Base-by-base conservation (phyloP, 148 eudicot species). In the Rhododendron williamsianum region DNA sequence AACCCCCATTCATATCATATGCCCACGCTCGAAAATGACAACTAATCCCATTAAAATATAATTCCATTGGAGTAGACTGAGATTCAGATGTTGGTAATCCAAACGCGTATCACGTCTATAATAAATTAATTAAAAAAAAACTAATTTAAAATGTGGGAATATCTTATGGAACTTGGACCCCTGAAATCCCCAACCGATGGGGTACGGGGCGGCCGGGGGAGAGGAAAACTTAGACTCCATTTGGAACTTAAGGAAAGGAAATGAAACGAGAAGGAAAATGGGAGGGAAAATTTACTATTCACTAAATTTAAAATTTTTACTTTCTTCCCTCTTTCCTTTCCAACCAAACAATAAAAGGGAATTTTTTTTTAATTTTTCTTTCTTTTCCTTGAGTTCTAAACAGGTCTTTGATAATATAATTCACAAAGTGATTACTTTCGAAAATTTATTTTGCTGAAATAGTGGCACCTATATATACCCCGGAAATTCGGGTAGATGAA, bases 31-130 rank as follows among this genome's bases (percentile, higher is more conserved):
- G 83, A 35, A 18, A 81, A 35, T 30, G 41, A 81, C 83, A 54
- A 7, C 35, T 15, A 43, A 36, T 18, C 1, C 8, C 11, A 41
- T 48, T 46, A 46, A 76, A 18, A 38, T 16, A 84, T 41, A 51
- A 74, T 84, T 52, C 33, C 3, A 80, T 33, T 76, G 33, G 52
- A 54, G 76, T 77, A 84, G 82, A 84, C 86, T 78, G 46, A 43
- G 76, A 60, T 84, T 58, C 82, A 18, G 58, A 30, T 84, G 72
- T 54, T 10, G 72, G 25, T 21, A 19, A 3, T 83, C 30, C 52
- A 52, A 73, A 77, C 81, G 58, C 46, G 48, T 73, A 51, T 73
- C 58, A 5, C 65, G 0, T 81, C 30, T 3, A 9, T 1, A 19
- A 35, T 58, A 41, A 41, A 0, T 6, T 6, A 30, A 4, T 35